Evolutionary conservation across 2,329 filamentous ascomycete genomes (phyloP).

Genomic region (Fulvia fulva): DNA sequence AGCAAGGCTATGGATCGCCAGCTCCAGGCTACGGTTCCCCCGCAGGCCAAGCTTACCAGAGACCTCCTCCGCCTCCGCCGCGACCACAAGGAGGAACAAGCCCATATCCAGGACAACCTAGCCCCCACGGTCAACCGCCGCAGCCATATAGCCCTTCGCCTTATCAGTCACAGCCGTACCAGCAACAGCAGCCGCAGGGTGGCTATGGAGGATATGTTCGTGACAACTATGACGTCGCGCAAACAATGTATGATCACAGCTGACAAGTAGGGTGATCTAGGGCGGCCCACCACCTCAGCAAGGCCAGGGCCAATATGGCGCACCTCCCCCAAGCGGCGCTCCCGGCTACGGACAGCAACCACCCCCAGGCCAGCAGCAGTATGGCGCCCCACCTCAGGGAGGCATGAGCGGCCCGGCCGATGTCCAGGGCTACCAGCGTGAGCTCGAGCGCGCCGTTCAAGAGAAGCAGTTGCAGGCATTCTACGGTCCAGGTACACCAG

Average conservation of each 20-base stretch:
- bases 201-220: conserved; percentile 33
- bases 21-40: too few relatives aligned
- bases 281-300: conserved; percentile 21
- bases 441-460: conserved; percentile 54
- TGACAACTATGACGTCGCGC: conserved; percentile 7
- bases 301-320: conserved; percentile 26
- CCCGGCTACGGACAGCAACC: conserved; percentile 13
- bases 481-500: conserved; percentile 53
- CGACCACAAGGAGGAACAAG: conserved; percentile 17
- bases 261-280: conserved; percentile 19
- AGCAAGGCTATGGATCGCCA: conserved; percentile 31
- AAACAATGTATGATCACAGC: not conserved
- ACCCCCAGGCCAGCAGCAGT: conserved; percentile 32
- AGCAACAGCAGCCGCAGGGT: conserved; percentile 25
- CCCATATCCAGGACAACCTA: conserved; percentile 26
- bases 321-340: conserved; percentile 25
- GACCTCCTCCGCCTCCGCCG: conserved; percentile 36
- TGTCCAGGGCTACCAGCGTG: conserved; percentile 53
- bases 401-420: conserved; percentile 42
- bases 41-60: conserved; percentile 36
- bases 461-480: conserved; percentile 58
- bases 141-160: conserved; percentile 18
- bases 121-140: conserved; percentile 16
- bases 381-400: conserved; percentile 29
- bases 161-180: conserved; percentile 25